Percentiles rank a stretch among this genome's conserved stretches.
phyloP scores from a whole-genome alignment of 345 rosid genomes.

The Brassica cretica region DNA sequence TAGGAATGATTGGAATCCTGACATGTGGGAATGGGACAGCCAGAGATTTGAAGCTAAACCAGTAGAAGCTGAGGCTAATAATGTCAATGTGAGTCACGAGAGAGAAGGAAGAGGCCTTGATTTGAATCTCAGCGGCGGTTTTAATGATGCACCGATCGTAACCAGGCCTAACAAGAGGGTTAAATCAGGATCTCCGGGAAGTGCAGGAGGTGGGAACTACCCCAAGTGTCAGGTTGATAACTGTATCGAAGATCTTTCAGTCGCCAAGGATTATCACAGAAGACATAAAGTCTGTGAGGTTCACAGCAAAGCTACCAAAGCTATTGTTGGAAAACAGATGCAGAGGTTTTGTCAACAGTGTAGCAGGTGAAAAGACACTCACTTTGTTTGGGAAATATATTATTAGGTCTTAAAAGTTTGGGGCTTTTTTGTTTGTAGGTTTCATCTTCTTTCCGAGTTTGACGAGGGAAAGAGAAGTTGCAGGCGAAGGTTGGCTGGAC shows the following conservation, averaged over 20 bases:
- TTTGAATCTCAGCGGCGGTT: slow-evolving; percentile 64
- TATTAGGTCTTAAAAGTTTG: not conserved
- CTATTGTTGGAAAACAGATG: slow-evolving; percentile 81
- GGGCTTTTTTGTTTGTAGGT: slow-evolving; percentile 42
- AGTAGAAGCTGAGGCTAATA: slow-evolving; percentile 30
- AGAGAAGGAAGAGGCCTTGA: slow-evolving; percentile 52
- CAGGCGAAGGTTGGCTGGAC: slow-evolving; percentile 84
- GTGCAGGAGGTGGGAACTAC: slow-evolving; percentile 51
- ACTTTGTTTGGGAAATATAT: not conserved
- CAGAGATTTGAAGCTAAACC: slow-evolving; percentile 64
- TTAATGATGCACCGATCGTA: slow-evolving; percentile 39
- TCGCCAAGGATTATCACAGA: slow-evolving; percentile 85
- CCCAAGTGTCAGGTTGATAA: slow-evolving; percentile 89
- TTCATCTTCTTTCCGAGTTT: slow-evolving; percentile 77
- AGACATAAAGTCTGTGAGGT: slow-evolving; percentile 86
- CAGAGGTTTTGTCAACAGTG: slow-evolving; percentile 99
- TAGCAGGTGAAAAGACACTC: slow-evolving; percentile 60
- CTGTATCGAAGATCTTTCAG: slow-evolving; percentile 73
- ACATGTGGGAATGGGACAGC: slow-evolving; percentile 78
- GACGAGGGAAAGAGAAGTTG: slow-evolving; percentile 90
- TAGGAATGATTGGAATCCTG: slow-evolving; percentile 58
- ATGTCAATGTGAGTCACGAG: slow-evolving; percentile 21
- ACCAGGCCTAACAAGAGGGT: slow-evolving; percentile 67
- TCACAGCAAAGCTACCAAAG: slow-evolving; percentile 80
- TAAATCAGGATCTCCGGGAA: slow-evolving; percentile 72